Evolutionary conservation across 2,329 filamentous ascomycete species (phyloP).

Genomic region (Colletotrichum musicola): DNA sequence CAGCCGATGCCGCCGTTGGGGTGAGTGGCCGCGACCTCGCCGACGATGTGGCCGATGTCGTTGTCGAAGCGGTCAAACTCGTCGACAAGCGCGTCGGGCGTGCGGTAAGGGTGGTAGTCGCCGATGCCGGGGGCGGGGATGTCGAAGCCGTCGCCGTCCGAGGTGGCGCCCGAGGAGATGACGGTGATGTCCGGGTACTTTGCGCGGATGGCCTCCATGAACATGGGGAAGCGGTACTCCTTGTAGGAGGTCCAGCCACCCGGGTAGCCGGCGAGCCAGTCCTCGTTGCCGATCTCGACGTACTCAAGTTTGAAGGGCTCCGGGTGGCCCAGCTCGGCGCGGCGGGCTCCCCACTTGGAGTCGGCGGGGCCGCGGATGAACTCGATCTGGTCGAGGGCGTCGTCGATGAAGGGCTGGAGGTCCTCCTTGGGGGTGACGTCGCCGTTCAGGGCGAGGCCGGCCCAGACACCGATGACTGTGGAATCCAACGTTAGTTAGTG

Average conservation of each 20-base stretch:
- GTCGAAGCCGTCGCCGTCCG: constrained; percentile 59
- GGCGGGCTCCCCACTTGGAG: constrained; percentile 68
- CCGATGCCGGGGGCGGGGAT: constrained; percentile 58
- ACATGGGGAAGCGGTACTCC: constrained; percentile 69
- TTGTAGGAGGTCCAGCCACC: constrained; percentile 61
- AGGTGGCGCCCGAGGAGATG: constrained; percentile 62
- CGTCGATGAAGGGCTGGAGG: constrained; percentile 68
- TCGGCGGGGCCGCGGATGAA: constrained; percentile 68
- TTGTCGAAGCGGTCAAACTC: constrained; percentile 68
- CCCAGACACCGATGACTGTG: constrained; percentile 68
- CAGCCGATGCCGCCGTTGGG: constrained; percentile 65
- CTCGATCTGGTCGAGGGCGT: constrained; percentile 73
- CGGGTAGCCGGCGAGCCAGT: constrained; percentile 67
- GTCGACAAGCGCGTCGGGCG: constrained; percentile 62
- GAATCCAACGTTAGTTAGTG: constrained; percentile 8
- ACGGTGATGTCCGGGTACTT: constrained; percentile 70
- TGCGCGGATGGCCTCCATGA: constrained; percentile 69
- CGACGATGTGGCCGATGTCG: constrained; percentile 53
- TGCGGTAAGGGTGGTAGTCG: constrained; percentile 66
- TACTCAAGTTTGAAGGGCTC: constrained; percentile 71
- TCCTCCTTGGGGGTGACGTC: constrained; percentile 63
- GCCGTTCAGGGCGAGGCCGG: constrained; percentile 67
- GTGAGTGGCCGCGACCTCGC: constrained; percentile 66
- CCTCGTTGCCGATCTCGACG: constrained; percentile 78
- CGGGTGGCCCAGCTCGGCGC: constrained; percentile 71